Percentiles rank a stretch among this genome's conserved stretches.
These are phyloP conservation scores for Euphrasia arctica DNA, from an alignment of 305 asterid genomes.

Conservation along the genomic window DNA sequence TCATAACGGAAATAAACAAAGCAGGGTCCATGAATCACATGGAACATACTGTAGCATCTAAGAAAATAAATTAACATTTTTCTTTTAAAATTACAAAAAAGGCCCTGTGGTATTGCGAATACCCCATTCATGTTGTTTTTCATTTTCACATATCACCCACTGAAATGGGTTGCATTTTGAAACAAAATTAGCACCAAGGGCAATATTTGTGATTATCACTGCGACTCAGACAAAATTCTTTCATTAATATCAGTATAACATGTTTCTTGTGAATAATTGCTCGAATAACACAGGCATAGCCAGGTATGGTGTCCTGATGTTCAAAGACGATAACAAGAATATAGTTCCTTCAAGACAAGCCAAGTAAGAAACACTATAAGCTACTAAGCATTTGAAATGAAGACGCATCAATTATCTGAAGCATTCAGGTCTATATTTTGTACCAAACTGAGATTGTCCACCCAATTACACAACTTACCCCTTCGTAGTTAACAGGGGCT, in stretches of 20 bases:
- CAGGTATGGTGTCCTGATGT: too few relatives aligned
- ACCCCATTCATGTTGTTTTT: background rate
- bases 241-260: too few relatives aligned
- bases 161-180: background rate
- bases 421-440: background rate
- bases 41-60: background rate
- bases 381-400: background rate
- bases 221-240: too few relatives aligned
- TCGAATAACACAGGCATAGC: too few relatives aligned
- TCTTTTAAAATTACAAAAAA: too few relatives aligned
- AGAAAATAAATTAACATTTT: background rate
- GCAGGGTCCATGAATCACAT: constrained; percentile 11
- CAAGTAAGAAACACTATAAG: background rate
- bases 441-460: background rate
- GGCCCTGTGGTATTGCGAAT: background rate
- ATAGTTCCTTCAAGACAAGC: background rate
- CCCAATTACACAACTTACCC: constrained; percentile 50
- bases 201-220: too few relatives aligned
- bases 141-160: background rate
- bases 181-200: background rate
- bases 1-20: constrained; percentile 20
- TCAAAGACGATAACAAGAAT: too few relatives aligned
- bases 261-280: too few relatives aligned
- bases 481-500: constrained; percentile 95
- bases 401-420: background rate